Evolutionary conservation across 345 rosid species (phyloP).

Genomic region (Erodium maritimum): DNA sequence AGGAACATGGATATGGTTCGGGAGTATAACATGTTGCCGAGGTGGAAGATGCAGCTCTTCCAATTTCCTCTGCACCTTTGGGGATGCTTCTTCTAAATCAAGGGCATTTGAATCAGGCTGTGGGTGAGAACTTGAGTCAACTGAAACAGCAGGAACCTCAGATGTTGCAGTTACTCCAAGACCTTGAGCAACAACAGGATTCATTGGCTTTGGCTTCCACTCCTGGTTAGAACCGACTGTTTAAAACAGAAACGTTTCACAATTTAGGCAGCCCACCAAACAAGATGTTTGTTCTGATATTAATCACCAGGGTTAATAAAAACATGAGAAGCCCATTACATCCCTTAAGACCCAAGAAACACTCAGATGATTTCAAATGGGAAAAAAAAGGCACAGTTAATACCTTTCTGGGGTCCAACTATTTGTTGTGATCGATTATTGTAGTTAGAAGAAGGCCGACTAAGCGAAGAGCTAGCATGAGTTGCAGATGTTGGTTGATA

Average conservation of each 20-base stretch:
- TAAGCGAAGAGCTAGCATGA: slow-evolving; percentile 46
- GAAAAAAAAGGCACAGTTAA: not conserved
- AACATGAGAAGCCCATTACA: too few species aligned
- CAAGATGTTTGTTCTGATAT: not conserved
- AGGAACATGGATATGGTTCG: slow-evolving; percentile 83
- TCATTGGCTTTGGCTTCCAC: slow-evolving; percentile 83
- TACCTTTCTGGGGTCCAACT: slow-evolving; percentile 62
- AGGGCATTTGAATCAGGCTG: slow-evolving; percentile 26
- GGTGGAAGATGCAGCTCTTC: slow-evolving; percentile 63
- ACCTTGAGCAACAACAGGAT: slow-evolving; percentile 32
- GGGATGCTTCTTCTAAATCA: slow-evolving; percentile 48
- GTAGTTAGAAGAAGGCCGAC: slow-evolving; percentile 72
- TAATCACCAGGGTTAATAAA: not conserved
- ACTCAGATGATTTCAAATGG: not conserved
- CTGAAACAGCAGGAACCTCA: slow-evolving; percentile 32
- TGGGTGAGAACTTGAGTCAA: slow-evolving; percentile 30
- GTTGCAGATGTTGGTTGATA: slow-evolving; percentile 34
- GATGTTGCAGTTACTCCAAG: slow-evolving; percentile 33
- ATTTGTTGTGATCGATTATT: slow-evolving; percentile 52
- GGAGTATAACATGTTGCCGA: slow-evolving; percentile 86
- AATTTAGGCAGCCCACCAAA: slow-evolving; percentile 2
- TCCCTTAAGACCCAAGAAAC: not conserved
- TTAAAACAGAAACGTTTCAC: slow-evolving; percentile 14
- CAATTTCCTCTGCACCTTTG: slow-evolving; percentile 59
- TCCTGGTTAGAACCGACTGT: slow-evolving; percentile 57